These are phyloP conservation scores for Serendipita sp. DNA, from an alignment of 768 basidiomycete species.

Conservation along the genomic window DNA sequence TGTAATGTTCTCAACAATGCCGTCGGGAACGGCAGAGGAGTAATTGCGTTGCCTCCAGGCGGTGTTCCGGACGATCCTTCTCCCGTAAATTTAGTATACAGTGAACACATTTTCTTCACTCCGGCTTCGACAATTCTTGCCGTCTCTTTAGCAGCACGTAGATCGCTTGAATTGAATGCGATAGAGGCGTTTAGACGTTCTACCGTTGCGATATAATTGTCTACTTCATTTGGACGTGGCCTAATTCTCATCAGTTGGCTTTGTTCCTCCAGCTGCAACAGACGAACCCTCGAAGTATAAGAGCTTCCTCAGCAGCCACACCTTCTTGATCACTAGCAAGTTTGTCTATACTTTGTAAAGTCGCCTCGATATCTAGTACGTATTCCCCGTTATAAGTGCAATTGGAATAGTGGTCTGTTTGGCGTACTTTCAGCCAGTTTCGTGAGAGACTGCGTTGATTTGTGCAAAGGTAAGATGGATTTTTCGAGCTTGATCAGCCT, in stretches of 20 bases:
- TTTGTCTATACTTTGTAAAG: slow-evolving; percentile 61
- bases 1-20: slow-evolving; percentile 34
- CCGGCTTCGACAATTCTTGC: slow-evolving; percentile 63
- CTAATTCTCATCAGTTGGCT: slow-evolving; percentile 21
- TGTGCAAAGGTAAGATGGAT: slow-evolving; percentile 69
- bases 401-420: background rate
- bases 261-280: background rate
- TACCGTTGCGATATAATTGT: slow-evolving; percentile 50
- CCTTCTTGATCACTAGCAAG: slow-evolving; percentile 60
- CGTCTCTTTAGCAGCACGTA: background rate
- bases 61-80: slow-evolving; percentile 68
- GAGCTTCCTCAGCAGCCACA: slow-evolving; percentile 57
- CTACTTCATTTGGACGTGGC: slow-evolving; percentile 52
- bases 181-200: slow-evolving; percentile 65
- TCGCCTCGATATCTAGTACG: slow-evolving; percentile 57
- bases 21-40: slow-evolving; percentile 37
- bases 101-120: slow-evolving; percentile 60
- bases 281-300: slow-evolving; percentile 59
- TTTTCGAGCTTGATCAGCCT: slow-evolving; percentile 72
- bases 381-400: background rate
- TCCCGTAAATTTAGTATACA: slow-evolving; percentile 78
- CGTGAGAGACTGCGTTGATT: slow-evolving; percentile 58
- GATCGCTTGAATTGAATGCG: slow-evolving; percentile 51
- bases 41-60: slow-evolving; percentile 41
- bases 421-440: slow-evolving; percentile 51